A percentile compares a stretch with the other conserved stretches of the same genome.
Conservation (phyloP, 768 basidiomycete genomes). For the Lactarius sanguifluus region DNA sequence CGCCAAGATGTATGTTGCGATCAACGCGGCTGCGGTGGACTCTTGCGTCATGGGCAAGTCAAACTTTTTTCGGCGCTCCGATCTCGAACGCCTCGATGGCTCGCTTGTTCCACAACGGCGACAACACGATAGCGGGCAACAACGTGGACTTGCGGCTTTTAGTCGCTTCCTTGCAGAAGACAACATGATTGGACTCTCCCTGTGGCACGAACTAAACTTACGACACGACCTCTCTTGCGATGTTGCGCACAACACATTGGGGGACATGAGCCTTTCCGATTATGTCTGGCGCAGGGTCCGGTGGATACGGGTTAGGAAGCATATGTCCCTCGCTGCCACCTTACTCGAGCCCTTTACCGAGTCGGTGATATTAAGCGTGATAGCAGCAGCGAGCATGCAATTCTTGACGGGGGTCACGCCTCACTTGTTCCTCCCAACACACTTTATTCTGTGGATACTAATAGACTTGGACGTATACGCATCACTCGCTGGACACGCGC, state of each 20-base stretch:
- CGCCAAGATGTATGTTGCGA: slow-evolving; percentile 96
- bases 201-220: slow-evolving; percentile 92
- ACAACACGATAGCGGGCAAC: slow-evolving; percentile 34
- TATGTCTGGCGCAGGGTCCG: slow-evolving; percentile 89
- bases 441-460: slow-evolving; percentile 67
- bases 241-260: slow-evolving; percentile 84
- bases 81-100: slow-evolving; percentile 74
- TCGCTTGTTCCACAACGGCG: slow-evolving; percentile 45
- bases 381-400: slow-evolving; percentile 56
- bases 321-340: slow-evolving; percentile 87
- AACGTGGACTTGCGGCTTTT: slow-evolving; percentile 71
- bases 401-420: slow-evolving; percentile 51
- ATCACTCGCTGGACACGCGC: slow-evolving; percentile 67
- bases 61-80: slow-evolving; percentile 87
- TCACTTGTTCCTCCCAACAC: slow-evolving; percentile 56
- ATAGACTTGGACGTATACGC: slow-evolving; percentile 83
- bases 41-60: slow-evolving; percentile 98
- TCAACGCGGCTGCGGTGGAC: slow-evolving; percentile 84
- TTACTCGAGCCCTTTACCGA: slow-evolving; percentile 93
- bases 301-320: slow-evolving; percentile 96
- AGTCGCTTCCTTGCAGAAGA: slow-evolving; percentile 93
- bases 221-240: slow-evolving; percentile 91
- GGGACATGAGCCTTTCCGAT: slow-evolving; percentile 79
- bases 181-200: slow-evolving; percentile 89
- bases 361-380: slow-evolving; percentile 64